A percentile compares a stretch with the other conserved stretches of the same genome.
These are phyloP conservation scores for Ramaria sp. DNA, from an alignment of 768 basidiomycete species.

Conservation along the genomic window DNA sequence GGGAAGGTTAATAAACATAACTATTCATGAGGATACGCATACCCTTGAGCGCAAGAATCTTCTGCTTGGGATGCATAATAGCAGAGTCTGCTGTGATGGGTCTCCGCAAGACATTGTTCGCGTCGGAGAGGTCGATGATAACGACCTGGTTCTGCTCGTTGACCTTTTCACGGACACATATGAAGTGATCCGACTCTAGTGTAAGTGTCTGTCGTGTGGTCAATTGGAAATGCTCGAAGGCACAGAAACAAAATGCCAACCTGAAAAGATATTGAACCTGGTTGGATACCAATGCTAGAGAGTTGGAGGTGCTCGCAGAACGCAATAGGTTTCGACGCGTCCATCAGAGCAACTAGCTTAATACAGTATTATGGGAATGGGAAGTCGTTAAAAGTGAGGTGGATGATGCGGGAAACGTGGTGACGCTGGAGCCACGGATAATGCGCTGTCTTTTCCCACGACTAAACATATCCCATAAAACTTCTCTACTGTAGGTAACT, in stretches of 20 bases:
- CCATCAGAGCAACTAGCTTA: background rate
- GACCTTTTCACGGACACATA: slow-evolving; percentile 94
- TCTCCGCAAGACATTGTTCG: slow-evolving; percentile 91
- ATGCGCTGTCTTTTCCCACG: background rate
- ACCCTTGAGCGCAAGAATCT: slow-evolving; percentile 95
- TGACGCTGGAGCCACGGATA: background rate
- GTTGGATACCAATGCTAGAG: slow-evolving; percentile 91
- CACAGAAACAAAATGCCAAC: slow-evolving; percentile 32
- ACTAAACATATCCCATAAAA: background rate
- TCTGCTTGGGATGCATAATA: slow-evolving; percentile 95
- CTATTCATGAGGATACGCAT: slow-evolving; percentile 14
- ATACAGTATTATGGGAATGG: background rate
- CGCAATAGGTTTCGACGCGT: slow-evolving; percentile 57
- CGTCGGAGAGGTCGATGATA: slow-evolving; percentile 94
- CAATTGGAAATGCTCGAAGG: background rate
- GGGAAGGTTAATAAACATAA: background rate
- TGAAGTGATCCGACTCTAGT: slow-evolving; percentile 95
- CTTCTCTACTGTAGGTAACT: background rate
- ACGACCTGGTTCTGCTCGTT: slow-evolving; percentile 96
- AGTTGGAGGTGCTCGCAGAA: slow-evolving; percentile 91
- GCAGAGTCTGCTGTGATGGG: slow-evolving; percentile 98
- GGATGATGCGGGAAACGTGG: background rate
- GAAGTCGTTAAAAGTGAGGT: background rate
- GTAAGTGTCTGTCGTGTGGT: slow-evolving; percentile 60
- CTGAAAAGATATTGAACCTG: slow-evolving; percentile 95